Evolutionary conservation across 73 alveolate genomes (phyloP).

Genomic region (Paramecium tetraurelia): DNA sequence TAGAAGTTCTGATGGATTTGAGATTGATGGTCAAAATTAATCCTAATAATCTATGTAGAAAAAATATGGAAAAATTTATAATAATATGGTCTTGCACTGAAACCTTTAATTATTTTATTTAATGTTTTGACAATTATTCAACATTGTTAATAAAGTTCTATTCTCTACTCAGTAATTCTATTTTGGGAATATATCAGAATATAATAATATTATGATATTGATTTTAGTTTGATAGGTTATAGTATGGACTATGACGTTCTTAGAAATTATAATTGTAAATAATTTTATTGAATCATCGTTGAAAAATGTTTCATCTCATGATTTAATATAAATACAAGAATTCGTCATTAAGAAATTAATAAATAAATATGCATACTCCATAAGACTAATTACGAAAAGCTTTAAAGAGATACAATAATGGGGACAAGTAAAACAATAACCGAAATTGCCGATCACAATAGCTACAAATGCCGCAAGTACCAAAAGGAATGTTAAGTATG

Average conservation of each 20-base stretch:
- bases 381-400: conserved; percentile 22
- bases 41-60: not conserved
- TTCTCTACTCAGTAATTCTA: not conserved
- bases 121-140: too few relatives aligned
- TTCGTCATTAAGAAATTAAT: not conserved
- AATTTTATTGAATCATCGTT: not conserved
- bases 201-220: not conserved
- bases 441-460: not conserved
- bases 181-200: not conserved
- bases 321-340: not conserved
- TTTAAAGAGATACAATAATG: not conserved
- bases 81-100: not conserved
- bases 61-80: not conserved
- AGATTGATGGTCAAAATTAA: not conserved
- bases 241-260: not conserved
- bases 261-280: not conserved
- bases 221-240: not conserved
- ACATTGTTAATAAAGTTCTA: not conserved
- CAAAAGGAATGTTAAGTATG: conserved; percentile 31
- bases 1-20: not conserved
- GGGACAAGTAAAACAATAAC: not conserved
- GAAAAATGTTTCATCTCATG: not conserved
- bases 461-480: not conserved
- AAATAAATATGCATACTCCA: not conserved
- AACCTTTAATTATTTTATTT: too few relatives aligned